These are phyloP conservation scores for Verruconis gallopava DNA, from an alignment of 2,329 filamentous ascomycete species.

Conservation along the genomic window DNA sequence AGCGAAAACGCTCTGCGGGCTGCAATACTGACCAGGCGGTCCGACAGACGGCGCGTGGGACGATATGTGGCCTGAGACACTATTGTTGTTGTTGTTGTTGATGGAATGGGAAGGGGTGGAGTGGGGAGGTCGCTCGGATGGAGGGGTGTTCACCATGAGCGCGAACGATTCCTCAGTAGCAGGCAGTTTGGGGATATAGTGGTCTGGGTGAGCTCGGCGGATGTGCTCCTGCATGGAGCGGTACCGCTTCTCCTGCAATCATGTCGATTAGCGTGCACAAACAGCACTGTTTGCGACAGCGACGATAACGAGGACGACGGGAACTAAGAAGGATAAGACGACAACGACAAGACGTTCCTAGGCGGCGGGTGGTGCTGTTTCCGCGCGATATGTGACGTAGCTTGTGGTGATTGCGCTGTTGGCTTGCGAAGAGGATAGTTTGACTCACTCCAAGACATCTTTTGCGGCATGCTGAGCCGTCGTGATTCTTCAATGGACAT, in stretches of 20 bases:
- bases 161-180: conserved; percentile 96
- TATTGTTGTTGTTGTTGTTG: conserved; percentile 20
- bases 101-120: conserved; percentile 29
- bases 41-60: conserved; percentile 6
- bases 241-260: conserved; percentile 78
- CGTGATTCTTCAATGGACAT: conserved; percentile 88
- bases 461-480: conserved; percentile 94
- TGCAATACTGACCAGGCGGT: background rate
- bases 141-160: conserved; percentile 88
- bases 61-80: conserved; percentile 4
- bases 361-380: too few species aligned
- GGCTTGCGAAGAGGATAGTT: too few species aligned
- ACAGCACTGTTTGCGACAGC: too few species aligned
- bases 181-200: conserved; percentile 95
- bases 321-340: background rate
- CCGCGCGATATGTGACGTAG: conserved; percentile 3
- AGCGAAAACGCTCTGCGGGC: background rate
- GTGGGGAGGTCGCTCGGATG: conserved; percentile 53
- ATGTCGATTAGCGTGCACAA: too few species aligned
- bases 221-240: conserved; percentile 99
- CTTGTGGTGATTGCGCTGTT: too few species aligned
- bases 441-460: conserved; percentile 90
- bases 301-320: conserved; percentile 1
- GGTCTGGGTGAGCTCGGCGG: conserved; percentile 86
- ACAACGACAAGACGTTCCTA: conserved; percentile 4